Evolutionary conservation across 352 stramenopile species (phyloP), one percentile per base, ranked within the genome.

Genomic region (Globisporangium rhizosaccharum): DNA sequence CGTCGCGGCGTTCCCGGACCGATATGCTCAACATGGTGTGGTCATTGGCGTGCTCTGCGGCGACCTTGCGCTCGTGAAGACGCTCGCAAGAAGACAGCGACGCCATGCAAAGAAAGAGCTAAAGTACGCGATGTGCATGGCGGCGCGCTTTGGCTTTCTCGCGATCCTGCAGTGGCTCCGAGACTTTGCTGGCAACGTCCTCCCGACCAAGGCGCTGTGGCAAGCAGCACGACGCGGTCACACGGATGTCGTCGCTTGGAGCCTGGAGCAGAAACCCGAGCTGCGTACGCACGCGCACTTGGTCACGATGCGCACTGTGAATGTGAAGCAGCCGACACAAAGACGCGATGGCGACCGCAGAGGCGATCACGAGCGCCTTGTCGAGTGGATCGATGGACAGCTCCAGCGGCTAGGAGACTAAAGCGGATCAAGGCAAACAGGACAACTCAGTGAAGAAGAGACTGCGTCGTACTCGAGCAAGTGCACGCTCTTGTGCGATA

Each of bases 41-140:
- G 36, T 25, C 26, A 33, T 50, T 37, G 56, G 56, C 18, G 48
- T 62, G 33, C 37, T 62, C 10, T 51, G 56, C 18, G 37, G 28
- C 3, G 48, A 62, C 18, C 18, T 56, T 2, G 56, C 20, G 37
- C 15, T 51, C 37, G 37, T 62, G 25, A 25, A 46, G 17, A 42
- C 25, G 41, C 39, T 51, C 28, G 47, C 46, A 37, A 25, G 14
- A n/a, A 17, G 23, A 2, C 33, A 18, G 1, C 49, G 39, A 4
- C 49, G 23, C 9, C 48, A 56, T 20, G 41, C 41, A 9, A 39
- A 53, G 41, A 50, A 28, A 30, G 56, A 56, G 12, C 36, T 49
- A 23, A 62, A 62, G 48, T 51, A 46, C 30, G 56, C 56, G 12
- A 62, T 62, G 36, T 62, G 56, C 23, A 14, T 56, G 25, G 56